These are phyloP conservation scores for Pelargonium citronellum DNA, from an alignment of 441 rosid species.

Conservation along the genomic window DNA sequence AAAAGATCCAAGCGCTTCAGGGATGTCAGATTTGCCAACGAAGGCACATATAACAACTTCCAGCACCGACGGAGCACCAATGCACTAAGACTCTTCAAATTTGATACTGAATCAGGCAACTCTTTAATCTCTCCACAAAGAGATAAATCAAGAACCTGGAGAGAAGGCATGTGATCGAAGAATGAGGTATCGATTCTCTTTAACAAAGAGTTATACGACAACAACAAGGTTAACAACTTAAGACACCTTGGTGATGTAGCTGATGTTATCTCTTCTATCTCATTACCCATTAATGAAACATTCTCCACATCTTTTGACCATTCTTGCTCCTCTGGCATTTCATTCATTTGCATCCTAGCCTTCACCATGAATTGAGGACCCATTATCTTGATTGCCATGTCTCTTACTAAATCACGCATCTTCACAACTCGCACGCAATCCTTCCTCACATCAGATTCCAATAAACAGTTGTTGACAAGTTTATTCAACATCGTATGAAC, in stretches of 20 bases:
- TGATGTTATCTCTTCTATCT: conserved; percentile 7
- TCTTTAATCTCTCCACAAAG: background rate
- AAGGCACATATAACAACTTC: background rate
- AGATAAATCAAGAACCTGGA: background rate
- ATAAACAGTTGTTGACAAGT: conserved; percentile 18
- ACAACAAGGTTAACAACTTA: conserved; percentile 20
- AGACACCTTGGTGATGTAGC: conserved; percentile 19
- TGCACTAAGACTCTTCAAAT: background rate
- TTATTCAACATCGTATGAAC: conserved; percentile 20
- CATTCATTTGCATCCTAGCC: background rate
- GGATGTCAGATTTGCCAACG: background rate
- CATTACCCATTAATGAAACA: conserved; percentile 11
- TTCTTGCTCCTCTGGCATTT: conserved; percentile 8
- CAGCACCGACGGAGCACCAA: background rate
- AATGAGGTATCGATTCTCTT: background rate
- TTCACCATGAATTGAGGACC: conserved; percentile 19
- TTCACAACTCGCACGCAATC: too few relatives aligned
- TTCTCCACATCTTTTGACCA: conserved; percentile 24
- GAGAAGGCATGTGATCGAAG: background rate
- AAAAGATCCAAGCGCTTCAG: background rate
- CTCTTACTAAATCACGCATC: too few relatives aligned
- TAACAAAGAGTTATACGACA: background rate
- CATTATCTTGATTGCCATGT: conserved; percentile 22
- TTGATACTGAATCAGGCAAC: background rate
- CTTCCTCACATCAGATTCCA: background rate